Evolutionary conservation across 257 asterid genomes (phyloP).

Genomic region (Nemophila menziesii): DNA sequence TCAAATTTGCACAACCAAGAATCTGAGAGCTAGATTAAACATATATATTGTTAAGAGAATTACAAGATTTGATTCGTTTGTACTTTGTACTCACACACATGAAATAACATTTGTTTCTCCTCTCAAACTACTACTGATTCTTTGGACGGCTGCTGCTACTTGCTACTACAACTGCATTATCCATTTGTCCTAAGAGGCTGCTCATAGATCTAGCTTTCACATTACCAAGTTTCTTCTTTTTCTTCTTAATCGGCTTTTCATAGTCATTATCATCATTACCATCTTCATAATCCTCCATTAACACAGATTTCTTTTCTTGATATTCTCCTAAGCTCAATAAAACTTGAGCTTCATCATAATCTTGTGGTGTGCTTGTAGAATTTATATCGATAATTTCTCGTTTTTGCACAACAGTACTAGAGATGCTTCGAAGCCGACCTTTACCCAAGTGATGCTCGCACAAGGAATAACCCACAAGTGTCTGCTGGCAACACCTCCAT

Average conservation of each 20-base stretch:
- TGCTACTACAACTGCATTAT: slow-evolving; percentile 1
- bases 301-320: not conserved
- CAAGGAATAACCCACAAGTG: slow-evolving; percentile 60
- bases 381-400: not conserved
- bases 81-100: no score
- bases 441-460: slow-evolving; percentile 76
- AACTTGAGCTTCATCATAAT: slow-evolving; percentile 5
- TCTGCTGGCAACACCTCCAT: slow-evolving; percentile 69
- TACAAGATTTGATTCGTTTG: not conserved
- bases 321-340: not conserved
- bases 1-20: not conserved
- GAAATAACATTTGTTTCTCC: slow-evolving; percentile 2
- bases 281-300: not conserved
- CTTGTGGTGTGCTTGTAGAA: slow-evolving; percentile 1
- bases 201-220: slow-evolving; percentile 65
- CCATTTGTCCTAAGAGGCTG: slow-evolving; percentile 41
- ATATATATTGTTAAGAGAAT: not conserved
- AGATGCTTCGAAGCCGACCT: slow-evolving; percentile 45
- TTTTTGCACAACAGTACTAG: slow-evolving; percentile 12
- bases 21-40: not conserved
- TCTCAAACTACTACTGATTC: not conserved
- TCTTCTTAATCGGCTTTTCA: slow-evolving; percentile 7
- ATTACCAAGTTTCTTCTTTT: slow-evolving; percentile 37
- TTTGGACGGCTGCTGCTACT: not conserved
- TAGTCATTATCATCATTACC: slow-evolving; percentile 1